A percentile compares a stretch with the other conserved stretches of the same genome.
phyloP scores from a whole-genome alignment of 495 filamentous ascomycete genomes.

The Elasticomyces elasticus region DNA sequence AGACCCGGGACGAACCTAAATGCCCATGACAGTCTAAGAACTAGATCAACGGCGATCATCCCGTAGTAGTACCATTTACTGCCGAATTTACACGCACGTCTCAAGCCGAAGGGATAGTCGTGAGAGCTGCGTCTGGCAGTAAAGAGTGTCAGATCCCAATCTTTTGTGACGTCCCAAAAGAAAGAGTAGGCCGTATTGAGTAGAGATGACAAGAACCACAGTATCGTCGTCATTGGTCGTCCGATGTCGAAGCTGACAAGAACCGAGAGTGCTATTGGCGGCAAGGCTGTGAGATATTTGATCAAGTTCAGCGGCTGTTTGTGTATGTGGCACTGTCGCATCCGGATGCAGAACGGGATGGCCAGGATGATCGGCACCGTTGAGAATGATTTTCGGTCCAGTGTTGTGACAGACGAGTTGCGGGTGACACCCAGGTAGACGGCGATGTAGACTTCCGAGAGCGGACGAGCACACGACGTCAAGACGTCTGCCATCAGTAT shows the following conservation, averaged over 20 bases:
- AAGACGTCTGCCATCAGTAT: slow-evolving; percentile 89
- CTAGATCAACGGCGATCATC: slow-evolving; percentile 67
- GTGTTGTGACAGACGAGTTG: slow-evolving; percentile 63
- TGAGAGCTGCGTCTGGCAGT: slow-evolving; percentile 36
- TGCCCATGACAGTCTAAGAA: slow-evolving; percentile 71
- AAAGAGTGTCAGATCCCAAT: slow-evolving; percentile 93
- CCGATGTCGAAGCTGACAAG: slow-evolving; percentile 39
- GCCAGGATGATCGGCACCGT: slow-evolving; percentile 72
- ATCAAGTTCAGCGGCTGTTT: slow-evolving; percentile 76
- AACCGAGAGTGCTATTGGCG: slow-evolving; percentile 69
- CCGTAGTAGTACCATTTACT: slow-evolving; percentile 65
- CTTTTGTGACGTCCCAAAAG: slow-evolving; percentile 94
- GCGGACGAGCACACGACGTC: slow-evolving; percentile 84
- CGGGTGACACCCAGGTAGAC: slow-evolving; percentile 68
- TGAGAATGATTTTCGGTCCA: slow-evolving; percentile 64
- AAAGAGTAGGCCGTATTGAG: slow-evolving; percentile 86
- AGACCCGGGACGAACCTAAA: slow-evolving; percentile 72
- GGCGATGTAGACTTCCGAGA: slow-evolving; percentile 80
- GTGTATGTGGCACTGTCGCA: slow-evolving; percentile 88
- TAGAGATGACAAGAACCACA: slow-evolving; percentile 51
- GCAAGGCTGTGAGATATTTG: slow-evolving; percentile 88
- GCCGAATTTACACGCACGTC: slow-evolving; percentile 60
- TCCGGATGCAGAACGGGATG: slow-evolving; percentile 70
- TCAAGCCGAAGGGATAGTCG: slow-evolving; percentile 61
- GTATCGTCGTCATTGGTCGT: background rate